These are phyloP conservation scores for Populus simonii DNA, from an alignment of 345 rosid species.

Conservation along the genomic window DNA sequence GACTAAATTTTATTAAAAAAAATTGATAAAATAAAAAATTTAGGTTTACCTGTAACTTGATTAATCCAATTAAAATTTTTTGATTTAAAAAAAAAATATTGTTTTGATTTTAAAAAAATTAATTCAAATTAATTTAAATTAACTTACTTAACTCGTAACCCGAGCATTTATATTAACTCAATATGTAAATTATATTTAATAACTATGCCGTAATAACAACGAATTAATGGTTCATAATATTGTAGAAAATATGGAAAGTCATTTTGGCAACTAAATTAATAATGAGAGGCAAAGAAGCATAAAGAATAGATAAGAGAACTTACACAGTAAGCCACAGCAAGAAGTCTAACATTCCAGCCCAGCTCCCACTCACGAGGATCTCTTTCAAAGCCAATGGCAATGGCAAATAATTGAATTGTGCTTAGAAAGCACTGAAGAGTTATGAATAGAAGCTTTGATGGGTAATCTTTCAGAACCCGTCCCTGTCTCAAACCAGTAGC, in stretches of 20 bases:
- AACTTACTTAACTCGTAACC: no score
- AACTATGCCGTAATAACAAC: no score
- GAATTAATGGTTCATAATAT: no score
- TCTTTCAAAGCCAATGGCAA: conserved; percentile 79
- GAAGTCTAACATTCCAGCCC: conserved; percentile 74
- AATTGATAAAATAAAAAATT: no score
- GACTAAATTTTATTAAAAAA: no score
- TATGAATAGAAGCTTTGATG: conserved; percentile 82
- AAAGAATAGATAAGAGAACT: background rate
- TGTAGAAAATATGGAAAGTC: background rate
- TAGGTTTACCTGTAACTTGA: no score
- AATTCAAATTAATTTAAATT: no score
- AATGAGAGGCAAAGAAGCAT: background rate
- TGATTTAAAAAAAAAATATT: no score
- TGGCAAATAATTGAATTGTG: conserved; percentile 62
- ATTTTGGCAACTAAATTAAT: background rate
- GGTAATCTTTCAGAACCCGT: conserved; percentile 54
- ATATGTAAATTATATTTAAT: no score
- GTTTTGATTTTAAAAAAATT: no score
- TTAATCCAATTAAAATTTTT: no score
- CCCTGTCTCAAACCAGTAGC: conserved; percentile 39
- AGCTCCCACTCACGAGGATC: conserved; percentile 69
- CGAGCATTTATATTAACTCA: no score
- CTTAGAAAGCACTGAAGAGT: conserved; percentile 73
- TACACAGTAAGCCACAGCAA: conserved; percentile 83